Evolutionary conservation across 495 filamentous ascomycete species (phyloP).

Genomic region (Acidomyces sp.): DNA sequence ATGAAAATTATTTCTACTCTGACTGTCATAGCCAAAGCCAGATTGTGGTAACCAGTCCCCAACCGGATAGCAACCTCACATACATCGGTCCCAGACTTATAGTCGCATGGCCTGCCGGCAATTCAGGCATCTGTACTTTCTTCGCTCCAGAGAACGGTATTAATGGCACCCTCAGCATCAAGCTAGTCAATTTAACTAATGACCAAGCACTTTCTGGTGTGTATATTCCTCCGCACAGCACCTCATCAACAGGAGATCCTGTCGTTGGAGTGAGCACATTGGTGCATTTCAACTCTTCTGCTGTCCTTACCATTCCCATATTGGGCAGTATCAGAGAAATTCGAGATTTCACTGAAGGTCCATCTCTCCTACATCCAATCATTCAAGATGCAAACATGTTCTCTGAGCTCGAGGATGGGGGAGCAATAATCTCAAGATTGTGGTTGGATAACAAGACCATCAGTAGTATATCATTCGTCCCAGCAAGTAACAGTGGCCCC

Average conservation of each 20-base stretch:
- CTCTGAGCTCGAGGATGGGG: slow-evolving; percentile 27
- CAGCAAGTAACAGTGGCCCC: slow-evolving; percentile 17
- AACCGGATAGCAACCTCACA: slow-evolving; percentile 39
- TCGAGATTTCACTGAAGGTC: slow-evolving; percentile 48
- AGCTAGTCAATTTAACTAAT: slow-evolving; percentile 35
- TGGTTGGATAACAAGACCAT: slow-evolving; percentile 53
- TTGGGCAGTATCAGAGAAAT: slow-evolving; percentile 49
- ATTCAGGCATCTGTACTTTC: slow-evolving; percentile 44
- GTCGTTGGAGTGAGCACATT: slow-evolving; percentile 39
- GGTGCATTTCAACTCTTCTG: slow-evolving; percentile 44
- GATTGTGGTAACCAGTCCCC: slow-evolving; percentile 45
- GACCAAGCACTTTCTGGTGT: slow-evolving; percentile 9
- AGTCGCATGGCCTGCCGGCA: slow-evolving; percentile 52
- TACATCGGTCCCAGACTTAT: slow-evolving; percentile 43
- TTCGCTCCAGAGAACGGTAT: slow-evolving; percentile 40
- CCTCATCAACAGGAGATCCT: slow-evolving; percentile 27
- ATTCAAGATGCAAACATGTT: slow-evolving; percentile 43
- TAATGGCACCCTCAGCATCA: slow-evolving; percentile 41
- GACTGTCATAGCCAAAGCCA: slow-evolving; percentile 43
- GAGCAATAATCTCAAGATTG: slow-evolving; percentile 35
- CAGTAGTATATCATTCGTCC: slow-evolving; percentile 36
- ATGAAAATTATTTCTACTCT: slow-evolving; percentile 50
- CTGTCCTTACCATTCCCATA: slow-evolving; percentile 40
- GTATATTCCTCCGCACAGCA: slow-evolving; percentile 23
- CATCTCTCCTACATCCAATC: slow-evolving; percentile 36